phyloP scores from a whole-genome alignment of 1,284 basidiomycete genomes.

The Ustilago hordei region DNA sequence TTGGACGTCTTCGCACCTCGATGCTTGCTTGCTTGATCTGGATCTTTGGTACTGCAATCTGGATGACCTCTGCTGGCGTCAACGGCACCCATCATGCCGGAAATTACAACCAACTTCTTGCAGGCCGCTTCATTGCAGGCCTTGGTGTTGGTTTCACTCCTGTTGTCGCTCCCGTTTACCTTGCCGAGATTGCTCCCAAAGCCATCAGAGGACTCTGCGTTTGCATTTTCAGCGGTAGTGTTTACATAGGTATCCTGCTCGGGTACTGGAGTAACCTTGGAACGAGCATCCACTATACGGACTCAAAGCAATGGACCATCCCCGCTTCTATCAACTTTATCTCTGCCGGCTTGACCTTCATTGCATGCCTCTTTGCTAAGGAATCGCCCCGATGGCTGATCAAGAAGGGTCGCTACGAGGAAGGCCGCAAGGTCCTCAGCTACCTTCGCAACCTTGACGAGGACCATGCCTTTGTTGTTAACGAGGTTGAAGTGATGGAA shows the following conservation, averaged over 20 bases:
- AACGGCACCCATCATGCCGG: slow-evolving; percentile 35
- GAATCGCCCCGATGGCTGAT: slow-evolving; percentile 59
- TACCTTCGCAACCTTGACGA: slow-evolving; percentile 49
- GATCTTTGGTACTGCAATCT: slow-evolving; percentile 56
- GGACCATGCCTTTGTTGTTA: slow-evolving; percentile 39
- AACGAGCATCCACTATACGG: slow-evolving; percentile 16
- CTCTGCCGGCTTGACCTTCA: slow-evolving; percentile 50
- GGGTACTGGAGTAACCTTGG: slow-evolving; percentile 48
- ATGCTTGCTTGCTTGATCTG: slow-evolving; percentile 55
- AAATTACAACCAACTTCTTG: slow-evolving; percentile 51
- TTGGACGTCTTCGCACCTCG: slow-evolving; percentile 49
- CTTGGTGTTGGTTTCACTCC: slow-evolving; percentile 55
- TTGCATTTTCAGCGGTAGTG: slow-evolving; percentile 43
- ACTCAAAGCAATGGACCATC: slow-evolving; percentile 46
- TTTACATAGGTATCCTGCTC: slow-evolving; percentile 47
- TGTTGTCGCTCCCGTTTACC: slow-evolving; percentile 51
- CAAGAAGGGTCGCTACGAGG: slow-evolving; percentile 47
- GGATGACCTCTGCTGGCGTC: slow-evolving; percentile 50
- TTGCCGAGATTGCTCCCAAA: slow-evolving; percentile 52
- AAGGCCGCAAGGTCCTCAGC: slow-evolving; percentile 44
- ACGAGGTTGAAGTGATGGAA: slow-evolving; percentile 52
- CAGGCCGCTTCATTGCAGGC: slow-evolving; percentile 55
- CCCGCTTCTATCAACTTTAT: slow-evolving; percentile 57
- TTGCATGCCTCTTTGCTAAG: slow-evolving; percentile 43
- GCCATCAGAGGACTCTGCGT: slow-evolving; percentile 50